Base-by-base conservation (phyloP, 106 monocot species). In the Dioscorea zingiberensis region DNA sequence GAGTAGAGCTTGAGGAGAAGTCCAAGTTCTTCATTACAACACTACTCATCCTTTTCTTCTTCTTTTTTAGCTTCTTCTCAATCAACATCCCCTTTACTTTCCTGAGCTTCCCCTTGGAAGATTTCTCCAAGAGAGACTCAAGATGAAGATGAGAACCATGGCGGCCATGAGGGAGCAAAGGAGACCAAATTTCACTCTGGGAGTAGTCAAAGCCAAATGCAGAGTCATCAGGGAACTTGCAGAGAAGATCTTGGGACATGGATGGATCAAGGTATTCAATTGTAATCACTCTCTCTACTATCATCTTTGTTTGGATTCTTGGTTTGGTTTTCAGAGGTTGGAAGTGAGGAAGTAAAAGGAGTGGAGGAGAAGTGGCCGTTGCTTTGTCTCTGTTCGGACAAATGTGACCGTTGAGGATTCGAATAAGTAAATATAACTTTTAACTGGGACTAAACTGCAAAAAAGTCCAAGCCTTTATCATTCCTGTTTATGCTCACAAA, bases 151-250 rank as follows among this genome's bases (percentile, higher is more conserved):
- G 28, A 27, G 0, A 27, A 53, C 15, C 38, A 38, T 38, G 38
- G 38, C 48, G 25, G 62, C 69, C 66, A 14, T 79, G 76, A 16
- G 81, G 88, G 19, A 89, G 47, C 46, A 85, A 71, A 15, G 97
- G 97, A 6, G 97, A 98, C 97, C 97, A 98, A 14, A 98, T 81
- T 44, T 66, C 65, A 77, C 97, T 98, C 86, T 92, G 85, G 12
- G 81, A 51, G 88, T 98, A 98, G 78, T 98, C 92, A 77, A 98
- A 98, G 58, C 80, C 88, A 60, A 81, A 86, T 10, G 85, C 81
- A 0, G 97, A 88, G 17, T 64, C n/a, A 49, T 92, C 97, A 0
- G 97, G 92, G 73, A 92, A 98, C 72, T 92, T 98, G 73, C 65
- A 27, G 62, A 92, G 86, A 63, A 98, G 88, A 9, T 76, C 86